Conservation (phyloP, 2,329 filamentous ascomycete species). For the Elsinoe arachidis region DNA sequence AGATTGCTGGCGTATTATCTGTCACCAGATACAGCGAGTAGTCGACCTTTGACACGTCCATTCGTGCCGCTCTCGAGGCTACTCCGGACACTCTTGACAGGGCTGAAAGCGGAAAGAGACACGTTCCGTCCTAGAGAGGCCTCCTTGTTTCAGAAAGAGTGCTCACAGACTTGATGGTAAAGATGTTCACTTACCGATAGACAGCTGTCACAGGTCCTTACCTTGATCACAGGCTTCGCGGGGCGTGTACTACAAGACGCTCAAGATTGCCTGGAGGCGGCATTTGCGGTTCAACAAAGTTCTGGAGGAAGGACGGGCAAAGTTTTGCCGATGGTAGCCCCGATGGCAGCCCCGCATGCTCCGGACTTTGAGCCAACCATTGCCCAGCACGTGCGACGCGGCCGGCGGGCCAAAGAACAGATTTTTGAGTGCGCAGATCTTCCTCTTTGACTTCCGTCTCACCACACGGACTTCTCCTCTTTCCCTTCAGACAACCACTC, state of each 20-base stretch:
- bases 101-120: not conserved
- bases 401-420: conserved; percentile 1
- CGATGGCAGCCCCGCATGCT: not conserved
- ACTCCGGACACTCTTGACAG: not conserved
- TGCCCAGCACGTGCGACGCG: conserved; percentile 9
- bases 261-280: too few species aligned
- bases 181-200: not conserved
- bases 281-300: conserved; percentile 1
- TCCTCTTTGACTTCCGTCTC: conserved; percentile 1
- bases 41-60: conserved; percentile 41
- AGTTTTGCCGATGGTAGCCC: conserved; percentile 3
- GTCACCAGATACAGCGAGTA: conserved; percentile 87
- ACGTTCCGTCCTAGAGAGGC: not conserved
- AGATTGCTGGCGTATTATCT: conserved; percentile 78
- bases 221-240: not conserved
- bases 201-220: not conserved
- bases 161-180: not conserved
- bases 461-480: not conserved
- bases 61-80: conserved; percentile 18
- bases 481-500: not conserved
- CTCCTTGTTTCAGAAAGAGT: not conserved
- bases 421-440: conserved; percentile 1
- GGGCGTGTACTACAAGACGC: not conserved
- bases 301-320: not conserved
- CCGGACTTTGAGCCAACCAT: not conserved